Evolutionary conservation across 148 eudicot species (phyloP).

Genomic region (Talinum fruticosum): DNA sequence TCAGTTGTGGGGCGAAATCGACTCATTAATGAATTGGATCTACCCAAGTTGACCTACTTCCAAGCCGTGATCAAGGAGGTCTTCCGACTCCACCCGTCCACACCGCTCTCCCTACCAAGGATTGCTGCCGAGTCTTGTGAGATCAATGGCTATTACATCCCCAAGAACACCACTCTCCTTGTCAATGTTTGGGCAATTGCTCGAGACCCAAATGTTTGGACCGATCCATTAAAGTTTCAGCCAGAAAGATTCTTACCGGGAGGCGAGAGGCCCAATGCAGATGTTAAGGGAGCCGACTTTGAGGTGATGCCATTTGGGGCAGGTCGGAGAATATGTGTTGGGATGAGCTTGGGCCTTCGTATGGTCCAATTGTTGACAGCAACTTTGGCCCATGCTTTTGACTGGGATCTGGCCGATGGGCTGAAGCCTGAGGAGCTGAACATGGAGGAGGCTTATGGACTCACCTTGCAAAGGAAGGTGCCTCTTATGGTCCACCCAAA

Average conservation of each 20-base stretch:
- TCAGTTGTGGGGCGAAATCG: slow-evolving; percentile 63
- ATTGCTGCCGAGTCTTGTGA: slow-evolving; percentile 60
- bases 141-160: slow-evolving; percentile 79
- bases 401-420: slow-evolving; percentile 59
- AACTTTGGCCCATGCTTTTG: slow-evolving; percentile 56
- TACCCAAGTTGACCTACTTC: slow-evolving; percentile 53
- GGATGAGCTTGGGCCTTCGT: slow-evolving; percentile 74
- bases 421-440: slow-evolving; percentile 45
- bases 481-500: slow-evolving; percentile 67
- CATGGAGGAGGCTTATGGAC: slow-evolving; percentile 93
- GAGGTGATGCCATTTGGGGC: slow-evolving; percentile 95
- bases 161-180: slow-evolving; percentile 66
- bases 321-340: slow-evolving; percentile 86
- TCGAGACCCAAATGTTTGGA: slow-evolving; percentile 76
- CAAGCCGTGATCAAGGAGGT: slow-evolving; percentile 85
- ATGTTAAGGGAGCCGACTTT: slow-evolving; percentile 74
- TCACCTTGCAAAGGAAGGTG: slow-evolving; percentile 70
- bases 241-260: slow-evolving; percentile 72
- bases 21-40: slow-evolving; percentile 51
- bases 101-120: slow-evolving; percentile 84
- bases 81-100: slow-evolving; percentile 90
- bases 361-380: slow-evolving; percentile 84
- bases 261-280: slow-evolving; percentile 68
- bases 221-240: slow-evolving; percentile 55
- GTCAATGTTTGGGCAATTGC: slow-evolving; percentile 99